Conservation (phyloP, 2,329 filamentous ascomycete species). For the Fusarium sp. region DNA sequence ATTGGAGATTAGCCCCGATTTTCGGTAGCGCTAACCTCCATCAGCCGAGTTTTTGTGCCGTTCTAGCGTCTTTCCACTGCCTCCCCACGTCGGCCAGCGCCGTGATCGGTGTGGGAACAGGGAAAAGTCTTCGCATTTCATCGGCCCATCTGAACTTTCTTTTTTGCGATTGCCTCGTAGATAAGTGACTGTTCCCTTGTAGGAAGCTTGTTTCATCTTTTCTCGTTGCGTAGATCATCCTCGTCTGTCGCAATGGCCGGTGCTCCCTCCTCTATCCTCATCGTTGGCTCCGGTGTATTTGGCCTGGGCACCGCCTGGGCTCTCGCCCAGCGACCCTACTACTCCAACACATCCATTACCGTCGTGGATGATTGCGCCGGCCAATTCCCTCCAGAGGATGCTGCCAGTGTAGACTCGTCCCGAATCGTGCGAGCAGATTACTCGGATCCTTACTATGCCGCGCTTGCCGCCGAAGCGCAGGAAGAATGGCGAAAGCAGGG, state of each 20-base stretch:
- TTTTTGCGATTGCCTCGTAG: constrained; percentile 23
- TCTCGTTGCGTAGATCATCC: constrained; percentile 19
- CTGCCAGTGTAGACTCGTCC: constrained; percentile 73
- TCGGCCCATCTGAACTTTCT: constrained; percentile 32
- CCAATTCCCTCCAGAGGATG: constrained; percentile 73
- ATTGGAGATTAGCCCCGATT: constrained; percentile 38
- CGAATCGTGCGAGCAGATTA: constrained; percentile 83
- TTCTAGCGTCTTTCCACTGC: constrained; percentile 19
- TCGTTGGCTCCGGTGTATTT: constrained; percentile 78
- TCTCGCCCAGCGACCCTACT: constrained; percentile 73
- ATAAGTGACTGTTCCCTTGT: constrained; percentile 26
- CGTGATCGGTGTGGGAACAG: constrained; percentile 47
- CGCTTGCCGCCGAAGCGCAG: constrained; percentile 80
- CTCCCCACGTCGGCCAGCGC: constrained; percentile 37
- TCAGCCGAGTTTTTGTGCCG: constrained; percentile 27
- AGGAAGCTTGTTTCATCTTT: constrained; percentile 22
- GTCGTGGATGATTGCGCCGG: constrained; percentile 69
- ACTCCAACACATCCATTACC: constrained; percentile 69
- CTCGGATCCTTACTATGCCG: constrained; percentile 81
- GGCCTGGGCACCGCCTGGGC: constrained; percentile 75
- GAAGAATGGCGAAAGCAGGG: constrained; percentile 75
- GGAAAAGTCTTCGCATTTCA: constrained; percentile 38
- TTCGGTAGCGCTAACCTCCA: constrained; percentile 32
- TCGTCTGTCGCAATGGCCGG: constrained; percentile 49
- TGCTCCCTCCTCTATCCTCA: constrained; percentile 69